Conservation (phyloP, 2,329 filamentous ascomycete species). For the Diaporthe caulivora region DNA sequence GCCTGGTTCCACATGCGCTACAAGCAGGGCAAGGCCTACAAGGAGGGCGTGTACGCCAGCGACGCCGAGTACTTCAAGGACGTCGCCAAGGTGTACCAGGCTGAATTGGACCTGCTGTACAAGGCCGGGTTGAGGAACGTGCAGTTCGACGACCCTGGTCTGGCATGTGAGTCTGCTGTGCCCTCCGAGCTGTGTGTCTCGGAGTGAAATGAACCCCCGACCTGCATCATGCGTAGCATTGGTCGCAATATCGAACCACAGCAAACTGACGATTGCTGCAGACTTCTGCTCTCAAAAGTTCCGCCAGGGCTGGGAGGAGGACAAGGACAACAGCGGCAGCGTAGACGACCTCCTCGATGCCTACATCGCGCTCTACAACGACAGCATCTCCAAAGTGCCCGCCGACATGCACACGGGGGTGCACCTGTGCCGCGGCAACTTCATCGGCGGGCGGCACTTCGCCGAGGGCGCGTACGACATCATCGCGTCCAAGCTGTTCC, state of each 20-base stretch:
- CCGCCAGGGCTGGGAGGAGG: conserved; percentile 76
- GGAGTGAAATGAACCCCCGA: too few relatives aligned
- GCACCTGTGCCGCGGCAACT: conserved; percentile 79
- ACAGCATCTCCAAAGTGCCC: conserved; percentile 73
- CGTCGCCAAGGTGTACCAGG: conserved; percentile 74
- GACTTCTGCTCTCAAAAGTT: conserved; percentile 82
- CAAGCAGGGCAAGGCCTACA: conserved; percentile 68
- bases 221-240: neutral
- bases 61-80: conserved; percentile 74
- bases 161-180: conserved; percentile 67
- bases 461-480: conserved; percentile 76
- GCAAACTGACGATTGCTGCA: conserved; percentile 48
- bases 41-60: conserved; percentile 65
- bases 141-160: conserved; percentile 76
- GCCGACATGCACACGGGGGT: conserved; percentile 81
- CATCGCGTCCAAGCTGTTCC: conserved; percentile 76
- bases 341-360: conserved; percentile 79
- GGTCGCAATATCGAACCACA: neutral
- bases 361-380: conserved; percentile 84
- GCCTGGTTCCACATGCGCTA: conserved; percentile 68
- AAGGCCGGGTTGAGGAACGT: conserved; percentile 73
- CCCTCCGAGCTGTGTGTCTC: neutral
- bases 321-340: conserved; percentile 75
- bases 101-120: conserved; percentile 72
- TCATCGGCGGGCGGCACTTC: conserved; percentile 75